A percentile compares a stretch with the other conserved stretches of the same genome.
phyloP scores from a whole-genome alignment of 768 basidiomycete species.

The Gelatoporia subvermispora region DNA sequence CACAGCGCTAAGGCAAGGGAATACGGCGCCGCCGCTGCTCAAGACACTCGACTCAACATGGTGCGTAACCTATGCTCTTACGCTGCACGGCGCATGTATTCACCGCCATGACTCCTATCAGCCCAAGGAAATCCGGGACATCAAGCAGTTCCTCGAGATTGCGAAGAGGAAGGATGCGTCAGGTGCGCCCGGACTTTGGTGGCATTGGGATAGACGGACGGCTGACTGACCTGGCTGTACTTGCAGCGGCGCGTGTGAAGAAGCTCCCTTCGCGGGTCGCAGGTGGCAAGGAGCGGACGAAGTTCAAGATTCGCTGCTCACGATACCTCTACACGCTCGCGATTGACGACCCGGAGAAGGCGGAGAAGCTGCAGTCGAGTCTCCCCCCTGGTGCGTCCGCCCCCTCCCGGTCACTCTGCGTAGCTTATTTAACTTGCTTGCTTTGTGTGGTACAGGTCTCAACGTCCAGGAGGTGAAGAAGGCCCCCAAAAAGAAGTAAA shows the following conservation, averaged over 20 bases:
- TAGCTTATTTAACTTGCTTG: neutral
- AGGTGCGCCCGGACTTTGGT: constrained; percentile 53
- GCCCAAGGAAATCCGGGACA: constrained; percentile 98
- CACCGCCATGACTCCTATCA: constrained; percentile 27
- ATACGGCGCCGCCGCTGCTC: no score
- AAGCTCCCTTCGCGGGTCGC: constrained; percentile 70
- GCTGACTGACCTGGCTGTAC: constrained; percentile 2
- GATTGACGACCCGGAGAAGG: constrained; percentile 95
- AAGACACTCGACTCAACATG: no score
- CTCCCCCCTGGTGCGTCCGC: constrained; percentile 80
- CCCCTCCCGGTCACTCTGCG: neutral
- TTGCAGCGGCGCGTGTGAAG: constrained; percentile 93
- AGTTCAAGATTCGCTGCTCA: constrained; percentile 98
- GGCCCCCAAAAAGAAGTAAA: constrained; percentile 67
- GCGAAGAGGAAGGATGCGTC: constrained; percentile 96
- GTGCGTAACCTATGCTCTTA: no score
- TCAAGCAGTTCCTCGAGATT: constrained; percentile 98
- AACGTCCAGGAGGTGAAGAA: constrained; percentile 68
- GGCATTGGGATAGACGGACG: neutral
- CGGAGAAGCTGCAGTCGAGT: constrained; percentile 93
- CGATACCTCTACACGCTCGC: constrained; percentile 97
- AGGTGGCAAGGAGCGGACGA: constrained; percentile 77
- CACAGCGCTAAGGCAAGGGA: no score
- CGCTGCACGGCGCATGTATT: no score
- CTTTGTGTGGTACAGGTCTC: constrained; percentile 46